Evolutionary conservation across 345 rosid species (phyloP).

Genomic region (Boechera stricta): DNA sequence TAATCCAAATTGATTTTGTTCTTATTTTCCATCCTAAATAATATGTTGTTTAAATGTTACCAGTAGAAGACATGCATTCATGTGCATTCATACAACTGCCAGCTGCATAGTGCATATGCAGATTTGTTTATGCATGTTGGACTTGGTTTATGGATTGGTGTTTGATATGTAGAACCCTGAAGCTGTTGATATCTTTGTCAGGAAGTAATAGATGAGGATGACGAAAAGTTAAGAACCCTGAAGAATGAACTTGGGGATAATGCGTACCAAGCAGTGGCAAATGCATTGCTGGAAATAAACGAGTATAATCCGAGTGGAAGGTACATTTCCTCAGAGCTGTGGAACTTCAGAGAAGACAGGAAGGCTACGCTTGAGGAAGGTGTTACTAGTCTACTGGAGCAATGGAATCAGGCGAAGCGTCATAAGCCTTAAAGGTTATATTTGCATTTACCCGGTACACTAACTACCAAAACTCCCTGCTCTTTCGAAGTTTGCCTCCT

Average conservation of each 20-base stretch:
- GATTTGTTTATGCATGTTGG: constrained; percentile 23
- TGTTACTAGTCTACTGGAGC: constrained; percentile 55
- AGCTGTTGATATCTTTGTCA: constrained; percentile 42
- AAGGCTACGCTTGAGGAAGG: constrained; percentile 77
- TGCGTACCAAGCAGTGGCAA: constrained; percentile 62
- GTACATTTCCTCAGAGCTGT: constrained; percentile 75
- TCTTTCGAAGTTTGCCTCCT: not conserved
- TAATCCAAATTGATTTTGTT: not conserved
- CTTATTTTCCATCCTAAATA: not conserved
- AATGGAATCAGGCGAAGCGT: constrained; percentile 56
- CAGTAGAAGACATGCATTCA: constrained; percentile 9
- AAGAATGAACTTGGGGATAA: constrained; percentile 63
- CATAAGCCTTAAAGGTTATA: constrained; percentile 43
- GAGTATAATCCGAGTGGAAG: constrained; percentile 96
- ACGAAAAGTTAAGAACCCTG: constrained; percentile 68
- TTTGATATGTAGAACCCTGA: constrained; percentile 27
- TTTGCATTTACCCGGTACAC: constrained; percentile 8
- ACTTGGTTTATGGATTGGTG: constrained; percentile 15
- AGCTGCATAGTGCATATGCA: not conserved
- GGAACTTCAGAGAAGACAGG: constrained; percentile 73
- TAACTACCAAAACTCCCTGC: constrained; percentile 12
- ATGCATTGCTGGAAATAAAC: constrained; percentile 74
- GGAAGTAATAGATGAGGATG: constrained; percentile 71
- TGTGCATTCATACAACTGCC: not conserved
- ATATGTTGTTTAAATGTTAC: constrained; percentile 3